phyloP scores from a whole-genome alignment of 768 basidiomycete genomes.

The Lentinus tigrinus region DNA sequence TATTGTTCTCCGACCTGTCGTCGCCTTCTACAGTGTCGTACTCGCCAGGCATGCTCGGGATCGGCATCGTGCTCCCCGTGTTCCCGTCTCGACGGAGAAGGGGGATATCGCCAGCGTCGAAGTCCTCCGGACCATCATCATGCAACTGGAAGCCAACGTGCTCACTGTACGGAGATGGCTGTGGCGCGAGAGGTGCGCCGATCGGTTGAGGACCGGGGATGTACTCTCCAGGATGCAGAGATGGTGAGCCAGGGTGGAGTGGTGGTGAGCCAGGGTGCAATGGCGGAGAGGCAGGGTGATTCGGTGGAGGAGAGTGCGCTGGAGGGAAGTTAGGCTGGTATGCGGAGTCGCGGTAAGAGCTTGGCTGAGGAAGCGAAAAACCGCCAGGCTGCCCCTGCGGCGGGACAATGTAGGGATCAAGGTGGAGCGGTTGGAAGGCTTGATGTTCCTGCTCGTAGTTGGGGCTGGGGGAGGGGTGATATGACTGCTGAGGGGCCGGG shows the following conservation, averaged over 20 bases:
- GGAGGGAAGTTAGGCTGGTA: slow-evolving; percentile 23
- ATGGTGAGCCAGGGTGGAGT: slow-evolving; percentile 20
- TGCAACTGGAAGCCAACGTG: slow-evolving; percentile 39
- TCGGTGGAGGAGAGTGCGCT: slow-evolving; percentile 20
- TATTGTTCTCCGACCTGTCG: slow-evolving; percentile 48
- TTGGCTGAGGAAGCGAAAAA: slow-evolving; percentile 24
- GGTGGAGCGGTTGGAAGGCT: slow-evolving; percentile 32
- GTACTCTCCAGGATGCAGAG: slow-evolving; percentile 15
- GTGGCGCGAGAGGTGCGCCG: slow-evolving; percentile 8
- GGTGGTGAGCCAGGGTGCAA: background rate
- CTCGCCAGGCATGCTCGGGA: slow-evolving; percentile 38
- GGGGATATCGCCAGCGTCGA: slow-evolving; percentile 66
- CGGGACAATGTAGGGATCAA: slow-evolving; percentile 43
- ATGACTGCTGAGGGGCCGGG: slow-evolving; percentile 27
- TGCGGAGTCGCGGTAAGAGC: slow-evolving; percentile 4
- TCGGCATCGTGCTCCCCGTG: slow-evolving; percentile 32
- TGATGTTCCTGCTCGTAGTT: slow-evolving; percentile 36
- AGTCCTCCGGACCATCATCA: slow-evolving; percentile 38
- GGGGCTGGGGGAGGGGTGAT: slow-evolving; percentile 30
- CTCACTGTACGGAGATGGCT: slow-evolving; percentile 10
- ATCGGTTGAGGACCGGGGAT: slow-evolving; percentile 17
- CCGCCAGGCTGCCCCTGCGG: slow-evolving; percentile 21
- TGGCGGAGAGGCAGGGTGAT: slow-evolving; percentile 8
- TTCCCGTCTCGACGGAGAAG: slow-evolving; percentile 42
- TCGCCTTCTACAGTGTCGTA: slow-evolving; percentile 37